Evolutionary conservation across 805 yeast genomes (phyloP).

Genomic region (Kockiozyma suomiensis): DNA sequence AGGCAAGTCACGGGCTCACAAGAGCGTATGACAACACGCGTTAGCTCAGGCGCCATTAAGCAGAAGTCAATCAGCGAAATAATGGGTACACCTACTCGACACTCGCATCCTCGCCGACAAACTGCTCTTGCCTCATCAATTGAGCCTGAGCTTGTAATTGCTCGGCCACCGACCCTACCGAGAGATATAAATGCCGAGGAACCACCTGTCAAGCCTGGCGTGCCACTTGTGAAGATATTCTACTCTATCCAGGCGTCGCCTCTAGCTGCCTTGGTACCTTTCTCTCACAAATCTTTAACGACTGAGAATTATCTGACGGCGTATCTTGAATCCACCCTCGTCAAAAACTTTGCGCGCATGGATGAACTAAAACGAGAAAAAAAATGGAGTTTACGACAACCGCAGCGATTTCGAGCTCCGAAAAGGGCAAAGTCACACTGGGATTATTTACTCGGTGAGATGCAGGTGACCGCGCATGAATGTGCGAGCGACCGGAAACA

Average conservation of each 20-base stretch:
- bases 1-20: conserved; percentile 41
- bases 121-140: conserved; percentile 1
- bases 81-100: conserved; percentile 30
- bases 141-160: conserved; percentile 12
- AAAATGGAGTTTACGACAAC: conserved; percentile 91
- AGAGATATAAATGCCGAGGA: conserved; percentile 41
- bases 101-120: conserved; percentile 9
- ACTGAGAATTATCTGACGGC: conserved; percentile 86
- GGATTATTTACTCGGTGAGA: conserved; percentile 75
- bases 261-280: conserved; percentile 72
- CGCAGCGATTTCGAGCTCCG: conserved; percentile 71
- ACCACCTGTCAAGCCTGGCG: conserved; percentile 38
- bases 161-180: conserved; percentile 9
- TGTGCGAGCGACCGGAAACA: conserved; percentile 69
- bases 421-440: conserved; percentile 58
- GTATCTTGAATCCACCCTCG: conserved; percentile 83
- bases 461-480: conserved; percentile 81
- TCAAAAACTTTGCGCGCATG: conserved; percentile 83
- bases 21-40: conserved; percentile 38
- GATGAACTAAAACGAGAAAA: conserved; percentile 87
- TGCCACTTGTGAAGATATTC: conserved; percentile 76
- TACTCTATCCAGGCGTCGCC: conserved; percentile 89
- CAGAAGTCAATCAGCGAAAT: conserved; percentile 35
- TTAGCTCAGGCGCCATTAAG: conserved; percentile 35
- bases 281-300: conserved; percentile 82